These are phyloP conservation scores for Tripterygium wilfordii DNA, from an alignment of 177 flowering plant species.

Conservation along the genomic window DNA sequence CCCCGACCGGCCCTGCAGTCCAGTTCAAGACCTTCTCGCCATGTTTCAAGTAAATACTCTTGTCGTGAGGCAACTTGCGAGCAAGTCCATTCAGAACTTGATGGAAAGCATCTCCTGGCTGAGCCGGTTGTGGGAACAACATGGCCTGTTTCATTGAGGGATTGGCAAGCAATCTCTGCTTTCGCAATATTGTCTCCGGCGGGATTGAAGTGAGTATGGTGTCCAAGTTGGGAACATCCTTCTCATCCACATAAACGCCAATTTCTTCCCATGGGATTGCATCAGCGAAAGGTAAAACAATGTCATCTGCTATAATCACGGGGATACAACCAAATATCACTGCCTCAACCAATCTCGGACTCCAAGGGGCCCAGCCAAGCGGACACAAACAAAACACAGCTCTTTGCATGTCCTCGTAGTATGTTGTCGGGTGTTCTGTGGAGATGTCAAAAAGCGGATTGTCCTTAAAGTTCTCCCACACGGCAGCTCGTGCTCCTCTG, in stretches of 20 bases:
- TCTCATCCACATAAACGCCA: conserved; percentile 79
- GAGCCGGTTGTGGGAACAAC: conserved; percentile 90
- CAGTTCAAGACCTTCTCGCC: conserved; percentile 71
- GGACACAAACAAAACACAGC: conserved; percentile 92
- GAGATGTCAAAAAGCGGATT: conserved; percentile 93
- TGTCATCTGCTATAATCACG: conserved; percentile 91
- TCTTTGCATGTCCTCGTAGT: no score
- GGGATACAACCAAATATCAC: no score
- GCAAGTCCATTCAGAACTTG: conserved; percentile 92
- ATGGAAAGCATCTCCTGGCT: conserved; percentile 91
- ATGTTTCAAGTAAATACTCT: conserved; percentile 40
- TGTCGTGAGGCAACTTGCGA: conserved; percentile 76
- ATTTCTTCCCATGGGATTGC: conserved; percentile 98
- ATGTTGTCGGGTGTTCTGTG: no score
- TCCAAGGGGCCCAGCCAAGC: no score
- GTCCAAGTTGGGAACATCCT: conserved; percentile 84
- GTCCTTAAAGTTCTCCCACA: conserved; percentile 97
- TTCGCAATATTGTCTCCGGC: conserved; percentile 74
- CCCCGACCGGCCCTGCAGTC: conserved; percentile 89
- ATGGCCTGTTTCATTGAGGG: conserved; percentile 96
- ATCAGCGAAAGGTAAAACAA: conserved; percentile 89
- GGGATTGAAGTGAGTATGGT: conserved; percentile 84
- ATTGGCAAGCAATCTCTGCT: conserved; percentile 86
- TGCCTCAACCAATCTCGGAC: no score
- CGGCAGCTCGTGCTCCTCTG: conserved; percentile 96